Percentiles rank a stretch among this genome's conserved stretches.
These are phyloP conservation scores for Dactylis glomerata DNA, from an alignment of 176 grass and related monocot species.

Conservation along the genomic window DNA sequence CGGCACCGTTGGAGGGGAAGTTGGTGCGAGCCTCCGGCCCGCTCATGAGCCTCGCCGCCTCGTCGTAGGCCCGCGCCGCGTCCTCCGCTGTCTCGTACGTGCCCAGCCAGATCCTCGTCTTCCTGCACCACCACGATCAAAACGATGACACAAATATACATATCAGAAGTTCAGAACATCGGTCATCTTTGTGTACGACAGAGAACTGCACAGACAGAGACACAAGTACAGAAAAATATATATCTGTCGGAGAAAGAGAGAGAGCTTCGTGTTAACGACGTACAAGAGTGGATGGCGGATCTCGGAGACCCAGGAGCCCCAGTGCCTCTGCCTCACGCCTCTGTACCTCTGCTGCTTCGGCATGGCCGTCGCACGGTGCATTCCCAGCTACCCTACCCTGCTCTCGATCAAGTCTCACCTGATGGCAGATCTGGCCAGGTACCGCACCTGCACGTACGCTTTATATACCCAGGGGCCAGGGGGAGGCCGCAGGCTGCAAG, in stretches of 20 bases:
- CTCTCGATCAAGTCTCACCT: neutral
- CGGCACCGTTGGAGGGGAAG: slow-evolving; percentile 32
- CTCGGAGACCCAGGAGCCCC: slow-evolving; percentile 84
- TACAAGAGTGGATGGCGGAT: slow-evolving; percentile 73
- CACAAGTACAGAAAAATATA: neutral
- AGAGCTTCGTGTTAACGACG: neutral
- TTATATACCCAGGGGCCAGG: slow-evolving; percentile 29
- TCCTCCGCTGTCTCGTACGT: slow-evolving; percentile 85
- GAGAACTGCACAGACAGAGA: neutral
- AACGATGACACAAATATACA: neutral
- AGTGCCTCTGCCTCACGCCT: slow-evolving; percentile 76
- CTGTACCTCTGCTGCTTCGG: slow-evolving; percentile 55
- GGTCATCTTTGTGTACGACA: neutral
- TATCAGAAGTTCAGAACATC: neutral
- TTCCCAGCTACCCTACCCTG: neutral
- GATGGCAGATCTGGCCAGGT: slow-evolving; percentile 14
- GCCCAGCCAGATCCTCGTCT: slow-evolving; percentile 95
- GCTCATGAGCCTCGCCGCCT: slow-evolving; percentile 82
- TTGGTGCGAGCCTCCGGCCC: slow-evolving; percentile 66
- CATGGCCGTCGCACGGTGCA: slow-evolving; percentile 21
- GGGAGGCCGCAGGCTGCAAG: neutral
- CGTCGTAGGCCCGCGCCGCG: slow-evolving; percentile 85
- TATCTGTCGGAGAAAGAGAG: neutral
- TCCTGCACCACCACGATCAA: slow-evolving; percentile 36
- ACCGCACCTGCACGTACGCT: neutral